These are phyloP conservation scores for Phaseolus lunatus DNA, from an alignment of 306 rosid genomes.

Conservation along the genomic window DNA sequence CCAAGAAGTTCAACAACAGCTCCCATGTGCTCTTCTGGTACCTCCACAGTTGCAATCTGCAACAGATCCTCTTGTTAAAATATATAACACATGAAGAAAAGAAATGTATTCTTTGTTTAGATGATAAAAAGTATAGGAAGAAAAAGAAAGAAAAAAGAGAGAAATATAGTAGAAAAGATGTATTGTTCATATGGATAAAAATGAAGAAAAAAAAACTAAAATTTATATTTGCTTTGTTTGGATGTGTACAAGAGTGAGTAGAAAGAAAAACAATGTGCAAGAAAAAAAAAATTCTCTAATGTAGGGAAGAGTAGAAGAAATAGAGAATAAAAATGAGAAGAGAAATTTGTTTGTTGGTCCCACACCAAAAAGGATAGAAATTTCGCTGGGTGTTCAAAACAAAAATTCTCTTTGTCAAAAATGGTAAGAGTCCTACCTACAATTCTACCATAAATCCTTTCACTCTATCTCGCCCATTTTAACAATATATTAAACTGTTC, in stretches of 20 bases:
- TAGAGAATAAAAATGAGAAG: not conserved
- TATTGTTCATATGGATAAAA: not conserved
- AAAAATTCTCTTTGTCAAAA: not conserved
- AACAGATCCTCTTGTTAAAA: conserved; percentile 47
- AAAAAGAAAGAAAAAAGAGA: not conserved
- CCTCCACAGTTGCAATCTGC: conserved; percentile 97
- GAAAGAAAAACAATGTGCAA: not conserved
- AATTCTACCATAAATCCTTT: too few species aligned
- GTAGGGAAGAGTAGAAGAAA: not conserved
- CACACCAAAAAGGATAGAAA: not conserved
- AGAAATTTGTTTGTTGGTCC: not conserved
- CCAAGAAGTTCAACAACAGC: conserved; percentile 96
- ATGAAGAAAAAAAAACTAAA: not conserved
- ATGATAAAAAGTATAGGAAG: not conserved
- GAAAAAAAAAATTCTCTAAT: too few species aligned
- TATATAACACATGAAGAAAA: conserved; percentile 21
- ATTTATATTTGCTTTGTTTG: not conserved
- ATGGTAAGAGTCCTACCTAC: not conserved
- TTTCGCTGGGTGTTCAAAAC: not conserved
- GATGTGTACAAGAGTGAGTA: not conserved
- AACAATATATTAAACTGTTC: too few species aligned
- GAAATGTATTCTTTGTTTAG: conserved; percentile 12
- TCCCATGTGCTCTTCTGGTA: conserved; percentile 97
- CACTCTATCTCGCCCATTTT: too few species aligned
- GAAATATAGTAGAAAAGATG: not conserved